phyloP scores from a whole-genome alignment of 148 eudicot genomes.

The Amaranthus hypochondriacus region DNA sequence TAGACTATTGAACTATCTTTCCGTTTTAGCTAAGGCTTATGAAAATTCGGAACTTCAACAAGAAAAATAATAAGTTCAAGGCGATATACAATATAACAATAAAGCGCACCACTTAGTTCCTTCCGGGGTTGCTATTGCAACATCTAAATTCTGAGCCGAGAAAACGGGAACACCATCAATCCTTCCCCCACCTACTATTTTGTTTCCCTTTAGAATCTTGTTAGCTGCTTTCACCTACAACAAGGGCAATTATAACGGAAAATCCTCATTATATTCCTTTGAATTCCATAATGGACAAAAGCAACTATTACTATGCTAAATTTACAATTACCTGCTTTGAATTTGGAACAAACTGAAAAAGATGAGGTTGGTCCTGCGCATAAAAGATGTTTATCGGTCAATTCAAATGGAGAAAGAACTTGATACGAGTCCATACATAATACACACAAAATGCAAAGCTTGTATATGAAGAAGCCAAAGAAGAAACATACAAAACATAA shows the following conservation, averaged over 20 bases:
- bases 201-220: slow-evolving; percentile 67
- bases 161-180: slow-evolving; percentile 96
- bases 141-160: slow-evolving; percentile 83
- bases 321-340: slow-evolving; percentile 54
- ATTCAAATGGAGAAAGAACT: background rate
- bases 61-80: background rate
- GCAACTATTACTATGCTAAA: background rate
- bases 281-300: background rate
- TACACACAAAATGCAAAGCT: background rate
- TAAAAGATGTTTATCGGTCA: background rate
- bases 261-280: slow-evolving; percentile 1
- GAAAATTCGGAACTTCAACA: background rate
- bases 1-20: slow-evolving; percentile 1
- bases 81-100: background rate
- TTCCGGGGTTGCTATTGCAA: slow-evolving; percentile 83
- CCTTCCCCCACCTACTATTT: slow-evolving; percentile 32
- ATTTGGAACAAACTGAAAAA: slow-evolving; percentile 85
- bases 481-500: background rate
- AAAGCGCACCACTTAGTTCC: slow-evolving; percentile 75
- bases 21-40: background rate
- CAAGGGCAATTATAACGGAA: slow-evolving; percentile 16
- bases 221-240: slow-evolving; percentile 83
- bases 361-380: slow-evolving; percentile 88
- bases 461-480: background rate
- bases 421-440: background rate